A percentile compares a stretch with the other conserved stretches of the same genome.
Evolutionary conservation across 1,139 yeast species (phyloP).

Genomic region (Lodderomyces pseudojiufengensis): DNA sequence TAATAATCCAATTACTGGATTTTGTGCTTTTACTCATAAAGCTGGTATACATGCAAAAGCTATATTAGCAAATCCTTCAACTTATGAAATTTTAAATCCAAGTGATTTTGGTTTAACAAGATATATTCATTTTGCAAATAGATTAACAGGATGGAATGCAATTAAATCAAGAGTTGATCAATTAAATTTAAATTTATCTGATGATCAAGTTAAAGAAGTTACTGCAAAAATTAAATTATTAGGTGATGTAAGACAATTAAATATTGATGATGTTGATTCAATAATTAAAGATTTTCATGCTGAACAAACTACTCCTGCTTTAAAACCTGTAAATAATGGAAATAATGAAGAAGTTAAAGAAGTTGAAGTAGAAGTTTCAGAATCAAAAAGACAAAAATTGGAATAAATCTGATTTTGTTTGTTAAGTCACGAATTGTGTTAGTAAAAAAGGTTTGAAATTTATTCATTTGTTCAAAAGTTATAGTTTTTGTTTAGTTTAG

Average conservation of each 20-base stretch:
- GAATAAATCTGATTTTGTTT: too few species aligned
- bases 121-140: constrained; percentile 95
- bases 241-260: constrained; percentile 92
- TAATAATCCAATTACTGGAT: constrained; percentile 98
- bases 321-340: constrained; percentile 21
- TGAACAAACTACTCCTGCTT: constrained; percentile 40
- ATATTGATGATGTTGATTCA: constrained; percentile 96
- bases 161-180: constrained; percentile 98
- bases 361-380: constrained; percentile 21
- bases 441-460: too few species aligned
- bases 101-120: constrained; percentile 92
- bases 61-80: constrained; percentile 95
- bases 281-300: constrained; percentile 93
- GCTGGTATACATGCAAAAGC: constrained; percentile 99
- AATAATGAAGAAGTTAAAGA: constrained; percentile 10
- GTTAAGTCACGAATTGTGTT: too few species aligned
- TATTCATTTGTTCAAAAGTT: too few species aligned
- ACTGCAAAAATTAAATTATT: constrained; percentile 88
- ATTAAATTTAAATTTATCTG: constrained; percentile 83
- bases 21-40: constrained; percentile 99
- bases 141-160: constrained; percentile 98
- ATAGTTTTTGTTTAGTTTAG: too few species aligned
- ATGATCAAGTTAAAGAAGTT: constrained; percentile 92
- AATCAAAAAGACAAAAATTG: constrained; percentile 33
- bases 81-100: constrained; percentile 94